phyloP scores from a whole-genome alignment of 2,329 filamentous ascomycete species.

The Penicillium aurantiogriseum region DNA sequence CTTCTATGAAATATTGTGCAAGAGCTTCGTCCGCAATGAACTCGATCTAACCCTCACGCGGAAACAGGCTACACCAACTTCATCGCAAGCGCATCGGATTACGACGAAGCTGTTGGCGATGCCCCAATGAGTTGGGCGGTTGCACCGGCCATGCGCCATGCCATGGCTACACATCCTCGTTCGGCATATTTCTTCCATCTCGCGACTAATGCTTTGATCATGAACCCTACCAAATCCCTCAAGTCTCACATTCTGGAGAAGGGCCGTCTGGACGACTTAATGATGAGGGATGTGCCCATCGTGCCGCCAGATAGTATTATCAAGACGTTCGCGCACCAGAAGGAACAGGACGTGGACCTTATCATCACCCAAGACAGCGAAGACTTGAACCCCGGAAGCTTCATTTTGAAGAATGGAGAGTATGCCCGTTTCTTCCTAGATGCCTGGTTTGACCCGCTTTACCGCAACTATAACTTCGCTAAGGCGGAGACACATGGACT shows the following conservation, averaged over 20 bases:
- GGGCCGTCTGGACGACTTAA: constrained; percentile 67
- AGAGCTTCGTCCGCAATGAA: not conserved
- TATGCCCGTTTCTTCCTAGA: constrained; percentile 94
- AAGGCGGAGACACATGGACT: constrained; percentile 90
- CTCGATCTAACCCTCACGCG: not conserved
- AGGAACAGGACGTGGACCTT: constrained; percentile 73
- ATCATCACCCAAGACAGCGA: constrained; percentile 81
- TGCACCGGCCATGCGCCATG: constrained; percentile 84
- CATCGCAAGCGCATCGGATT: constrained; percentile 73
- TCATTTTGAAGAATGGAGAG: constrained; percentile 77
- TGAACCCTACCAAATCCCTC: constrained; percentile 71
- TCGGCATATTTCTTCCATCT: constrained; percentile 84
- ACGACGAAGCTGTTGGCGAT: constrained; percentile 51
- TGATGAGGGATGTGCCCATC: constrained; percentile 81
- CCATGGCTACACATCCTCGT: constrained; percentile 75
- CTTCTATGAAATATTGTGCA: too few relatives aligned
- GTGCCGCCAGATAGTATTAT: constrained; percentile 97
- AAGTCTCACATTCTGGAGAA: constrained; percentile 69
- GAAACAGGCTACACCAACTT: constrained; percentile 77
- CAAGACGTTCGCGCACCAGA: constrained; percentile 84
- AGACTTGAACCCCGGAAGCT: constrained; percentile 73
- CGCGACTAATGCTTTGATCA: constrained; percentile 80
- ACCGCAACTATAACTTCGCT: constrained; percentile 91
- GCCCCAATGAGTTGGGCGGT: constrained; percentile 56
- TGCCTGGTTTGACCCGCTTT: constrained; percentile 93